Percentiles rank a stretch among this genome's conserved stretches.
Evolutionary conservation across 257 asterid genomes (phyloP).

Genomic region (Penstemon eatonii): DNA sequence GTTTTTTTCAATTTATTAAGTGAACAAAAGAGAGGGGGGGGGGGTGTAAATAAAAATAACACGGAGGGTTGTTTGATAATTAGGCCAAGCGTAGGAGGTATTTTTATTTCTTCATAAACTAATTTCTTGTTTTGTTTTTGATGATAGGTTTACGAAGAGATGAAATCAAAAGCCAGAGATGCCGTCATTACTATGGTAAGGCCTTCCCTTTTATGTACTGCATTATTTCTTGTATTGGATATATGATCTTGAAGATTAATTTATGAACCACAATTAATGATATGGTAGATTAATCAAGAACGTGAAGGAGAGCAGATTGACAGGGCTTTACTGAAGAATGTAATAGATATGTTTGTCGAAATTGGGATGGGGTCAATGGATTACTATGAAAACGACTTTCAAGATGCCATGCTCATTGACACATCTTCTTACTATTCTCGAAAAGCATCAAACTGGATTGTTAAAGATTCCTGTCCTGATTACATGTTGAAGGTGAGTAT

Average conservation of each 20-base stretch:
- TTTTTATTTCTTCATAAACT: background rate
- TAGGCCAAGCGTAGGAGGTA: too few relatives aligned
- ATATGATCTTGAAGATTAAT: background rate
- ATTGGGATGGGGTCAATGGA: slow-evolving; percentile 44
- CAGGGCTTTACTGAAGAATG: slow-evolving; percentile 52
- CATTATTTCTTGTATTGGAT: slow-evolving; percentile 1
- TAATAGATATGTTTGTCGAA: slow-evolving; percentile 48
- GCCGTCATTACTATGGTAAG: slow-evolving; percentile 46
- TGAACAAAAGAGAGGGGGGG: too few relatives aligned
- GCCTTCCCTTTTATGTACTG: background rate
- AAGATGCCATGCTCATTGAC: slow-evolving; percentile 42
- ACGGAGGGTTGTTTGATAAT: too few relatives aligned
- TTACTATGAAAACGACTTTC: slow-evolving; percentile 46
- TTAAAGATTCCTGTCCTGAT: slow-evolving; percentile 60
- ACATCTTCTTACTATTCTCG: slow-evolving; percentile 54
- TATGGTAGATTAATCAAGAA: slow-evolving; percentile 45
- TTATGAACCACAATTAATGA: slow-evolving; percentile 2
- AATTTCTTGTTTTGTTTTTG: slow-evolving; percentile 16
- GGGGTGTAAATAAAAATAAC: too few relatives aligned
- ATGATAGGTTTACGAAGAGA: slow-evolving; percentile 46
- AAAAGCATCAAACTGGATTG: slow-evolving; percentile 63
- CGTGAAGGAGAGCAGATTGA: slow-evolving; percentile 48
- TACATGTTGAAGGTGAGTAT: slow-evolving; percentile 57
- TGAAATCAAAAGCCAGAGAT: slow-evolving; percentile 45
- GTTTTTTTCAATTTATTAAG: too few relatives aligned